Evolutionary conservation across 179 eudicot genomes (phyloP), one percentile per base, ranked within the genome.

Genomic region (Carnegiea gigantea): DNA sequence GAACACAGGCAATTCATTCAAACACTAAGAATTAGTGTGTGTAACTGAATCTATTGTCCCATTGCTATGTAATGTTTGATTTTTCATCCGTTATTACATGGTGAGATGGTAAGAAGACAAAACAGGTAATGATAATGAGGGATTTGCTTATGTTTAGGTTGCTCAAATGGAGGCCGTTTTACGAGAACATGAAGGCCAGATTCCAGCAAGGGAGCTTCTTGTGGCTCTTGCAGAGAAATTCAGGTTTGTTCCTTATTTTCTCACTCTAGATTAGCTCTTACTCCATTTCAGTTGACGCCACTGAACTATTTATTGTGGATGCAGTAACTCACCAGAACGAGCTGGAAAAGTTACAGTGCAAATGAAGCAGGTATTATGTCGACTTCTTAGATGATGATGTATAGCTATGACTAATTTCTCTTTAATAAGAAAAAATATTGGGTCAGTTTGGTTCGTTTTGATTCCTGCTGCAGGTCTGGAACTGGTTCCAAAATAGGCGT

Each of bases 401-500:
- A 23, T 18, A 14, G 26, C 53, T 30, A 40, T 67, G 76, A n/a
- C 49, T 11, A n/a, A 36, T 49, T 36, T 73, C n/a, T 44, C 30
- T 15, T 6, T 72, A 38, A 9, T 21, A 5, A 11, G n/a, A 9
- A 9, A 12, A 51, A 53, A 79, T 51, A n/a, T 78, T 73, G 6
- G 21, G 64, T 51, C 60, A n/a, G 38, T 43, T 79, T 49, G 12
- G 40, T 74, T 40, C 74, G 30, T 78, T 44, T 73, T 73, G n/a
- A 73, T 18, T 82, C 30, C 77, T 43, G 26, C 20, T 72, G 51
- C 79, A 95, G 99, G 94, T 95, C 46, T 97, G 97, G 98, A 97
- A 92, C 82, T 97, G 99, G 99, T 97, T 97, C 85, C 99, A 97
- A 74, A 97, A 97, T 85, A 92, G 95, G 86, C 86, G 99, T 78